Base-by-base conservation (phyloP, 1,284 basidiomycete species). In the Irpex sp. region DNA sequence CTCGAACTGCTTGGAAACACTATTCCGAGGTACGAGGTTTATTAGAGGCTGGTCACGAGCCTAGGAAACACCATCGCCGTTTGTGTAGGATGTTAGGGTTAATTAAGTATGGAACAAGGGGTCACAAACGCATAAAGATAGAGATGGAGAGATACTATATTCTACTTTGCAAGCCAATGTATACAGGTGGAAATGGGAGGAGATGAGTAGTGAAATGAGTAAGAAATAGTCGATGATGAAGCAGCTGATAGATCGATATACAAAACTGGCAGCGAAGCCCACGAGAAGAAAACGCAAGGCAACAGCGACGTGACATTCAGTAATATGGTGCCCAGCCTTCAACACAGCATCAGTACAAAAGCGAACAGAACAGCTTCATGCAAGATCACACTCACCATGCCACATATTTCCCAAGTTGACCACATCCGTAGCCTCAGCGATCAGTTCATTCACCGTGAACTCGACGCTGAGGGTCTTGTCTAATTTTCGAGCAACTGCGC, bases 401-500 rank as follows among this genome's bases (percentile, higher is more conserved):
- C 85, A 99, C 71, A 98, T 95, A 31, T 82, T 83, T 1, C 88
- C 89, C 38, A 98, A 77, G 74, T 95, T 93, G 44, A 80, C 79
- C 0, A 81, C 75, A 73, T 97, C 92, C 48, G 88, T 93, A 47
- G 97, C 97, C 73, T 96, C 89, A 26, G 93, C 88, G 63, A 98
- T 92, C 47, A 99, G 84, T 74, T 96, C 91, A 77, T 97, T 98
- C 65, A 99, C 94, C 3, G 91, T 93, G 70, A 93, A 96, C 74
- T 97, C 93, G 40, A 97, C 91, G 71, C 93, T 97, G 67, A 98
- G 79, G 9, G 88, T 83, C 67, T 86, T 88, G 71, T 94, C 89
- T 47, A 99, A 80, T 76, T 98, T 98, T 52, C 85, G 80, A 9
- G 85, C 80, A 44, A 97, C 94, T 36, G 86, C 84, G 26, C 79